phyloP scores from a whole-genome alignment of 2,329 filamentous ascomycete species.

The Leptographium wingfieldii region DNA sequence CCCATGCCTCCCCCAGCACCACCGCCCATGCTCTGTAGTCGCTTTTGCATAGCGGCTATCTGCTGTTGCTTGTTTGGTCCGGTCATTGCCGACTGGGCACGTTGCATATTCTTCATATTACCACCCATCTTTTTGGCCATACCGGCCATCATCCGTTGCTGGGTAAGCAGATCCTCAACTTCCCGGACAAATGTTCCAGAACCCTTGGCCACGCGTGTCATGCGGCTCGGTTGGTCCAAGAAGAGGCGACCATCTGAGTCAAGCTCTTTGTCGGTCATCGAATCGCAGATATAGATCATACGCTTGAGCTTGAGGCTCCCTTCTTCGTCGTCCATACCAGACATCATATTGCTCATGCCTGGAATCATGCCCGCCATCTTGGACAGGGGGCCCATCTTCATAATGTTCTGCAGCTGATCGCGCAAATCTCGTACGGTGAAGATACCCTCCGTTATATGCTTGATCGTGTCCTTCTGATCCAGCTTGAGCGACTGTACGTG shows the following conservation, averaged over 20 bases:
- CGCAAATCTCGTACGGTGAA: conserved; percentile 91
- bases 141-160: conserved; percentile 96
- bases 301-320: conserved; percentile 86
- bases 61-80: conserved; percentile 88
- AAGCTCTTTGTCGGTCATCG: conserved; percentile 92
- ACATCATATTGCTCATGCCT: conserved; percentile 85
- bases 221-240: conserved; percentile 79
- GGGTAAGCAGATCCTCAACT: conserved; percentile 92
- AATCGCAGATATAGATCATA: conserved; percentile 99
- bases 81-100: conserved; percentile 79
- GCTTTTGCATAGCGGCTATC: conserved; percentile 93
- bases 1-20: conserved; percentile 24
- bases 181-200: conserved; percentile 84
- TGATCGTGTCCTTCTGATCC: conserved; percentile 98
- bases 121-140: conserved; percentile 99
- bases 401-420: conserved; percentile 93
- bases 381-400: conserved; percentile 97
- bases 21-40: conserved; percentile 84
- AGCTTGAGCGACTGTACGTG: conserved; percentile 93
- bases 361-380: conserved; percentile 99
- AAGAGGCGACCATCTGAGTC: conserved; percentile 94
- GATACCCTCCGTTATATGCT: conserved; percentile 93
- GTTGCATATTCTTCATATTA: conserved; percentile 95
- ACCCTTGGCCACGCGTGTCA: conserved; percentile 82
- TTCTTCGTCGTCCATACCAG: conserved; percentile 93